Evolutionary conservation across 2,329 filamentous ascomycete genomes (phyloP), one percentile per base, ranked within the genome.

Genomic region (Nemania sp.): DNA sequence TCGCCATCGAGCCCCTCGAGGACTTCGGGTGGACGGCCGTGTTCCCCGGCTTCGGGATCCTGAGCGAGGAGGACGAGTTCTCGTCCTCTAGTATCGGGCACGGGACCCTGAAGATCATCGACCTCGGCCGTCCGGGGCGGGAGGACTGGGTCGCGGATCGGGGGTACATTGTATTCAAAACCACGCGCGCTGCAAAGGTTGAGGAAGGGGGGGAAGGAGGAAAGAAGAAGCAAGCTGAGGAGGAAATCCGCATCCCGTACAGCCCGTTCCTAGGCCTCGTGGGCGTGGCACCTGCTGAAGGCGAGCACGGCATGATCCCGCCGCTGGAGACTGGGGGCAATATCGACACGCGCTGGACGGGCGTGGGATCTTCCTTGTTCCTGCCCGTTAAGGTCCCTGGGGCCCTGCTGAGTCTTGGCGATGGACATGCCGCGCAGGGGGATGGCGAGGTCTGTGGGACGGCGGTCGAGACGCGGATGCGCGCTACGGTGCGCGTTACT

Each of bases 391-490:
- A 85, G 72, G 82, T 82, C 0, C 70, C 79, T 2, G 85, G 85
- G 0, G 85, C 84, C 0, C 77, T 86, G 13, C 86, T 87, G 73
- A 85, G 83, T 73, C 86, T 84, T 67, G 85, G 85, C 41, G 85
- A 88, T 72, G 85, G 84, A 0, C 85, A 87, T 22, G 60, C 41
- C 2, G 60, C 60, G 20, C 60, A 63, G 60, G 73, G 60, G 20
- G 60, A 63, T 13, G 60, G 60, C n/a, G 60, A 63, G 84, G 82
- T 87, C 24, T 87, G 85, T 70, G 85, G 86, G 5, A 86, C 84
- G n/a, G 86, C 86, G 6, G 85, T 87, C 70, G 86, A 87, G 78
- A 87, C 85, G 27, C 80, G 84, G 1, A 83, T 86, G 77, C 81
- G 77, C 65, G 85, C 84, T 0, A 81, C 80, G 0, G 71, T 87